Conservation (phyloP, 1,284 basidiomycete genomes). For the Neonothopanus nambi region DNA sequence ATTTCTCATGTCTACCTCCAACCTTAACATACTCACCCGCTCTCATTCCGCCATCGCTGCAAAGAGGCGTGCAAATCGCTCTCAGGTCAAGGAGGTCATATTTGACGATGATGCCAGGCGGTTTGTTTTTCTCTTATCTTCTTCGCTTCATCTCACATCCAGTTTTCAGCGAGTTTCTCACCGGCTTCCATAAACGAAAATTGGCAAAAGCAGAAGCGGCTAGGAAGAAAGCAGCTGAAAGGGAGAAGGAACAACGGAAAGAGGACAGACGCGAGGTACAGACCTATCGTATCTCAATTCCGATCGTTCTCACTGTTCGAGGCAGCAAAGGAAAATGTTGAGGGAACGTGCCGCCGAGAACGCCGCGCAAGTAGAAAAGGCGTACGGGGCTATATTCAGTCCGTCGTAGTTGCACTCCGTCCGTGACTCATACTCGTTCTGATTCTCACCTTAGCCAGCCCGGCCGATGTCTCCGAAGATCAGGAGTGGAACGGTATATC, state of each 20-base stretch:
- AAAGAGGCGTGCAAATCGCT: constrained; percentile 56
- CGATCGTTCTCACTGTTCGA: constrained; percentile 15
- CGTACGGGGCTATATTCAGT: constrained; percentile 52
- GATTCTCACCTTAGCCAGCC: constrained; percentile 14
- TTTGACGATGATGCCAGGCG: constrained; percentile 79
- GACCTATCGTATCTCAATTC: constrained; percentile 16
- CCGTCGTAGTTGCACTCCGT: constrained; percentile 11
- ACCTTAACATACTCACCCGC: constrained; percentile 57
- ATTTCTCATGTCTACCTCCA: constrained; percentile 38
- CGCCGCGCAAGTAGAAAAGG: constrained; percentile 66
- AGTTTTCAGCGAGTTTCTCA: constrained; percentile 70
- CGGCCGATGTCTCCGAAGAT: constrained; percentile 22
- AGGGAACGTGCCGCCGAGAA: constrained; percentile 72
- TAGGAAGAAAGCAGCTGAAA: constrained; percentile 63
- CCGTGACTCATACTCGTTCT: constrained; percentile 6
- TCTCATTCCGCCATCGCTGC: constrained; percentile 60
- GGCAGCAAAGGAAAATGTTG: constrained; percentile 66
- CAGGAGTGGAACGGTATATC: constrained; percentile 46
- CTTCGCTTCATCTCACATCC: constrained; percentile 14
- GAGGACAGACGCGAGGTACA: constrained; percentile 69
- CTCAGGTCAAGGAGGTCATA: constrained; percentile 67
- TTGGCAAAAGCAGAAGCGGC: constrained; percentile 71
- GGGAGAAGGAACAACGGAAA: constrained; percentile 68
- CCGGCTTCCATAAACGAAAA: constrained; percentile 87
- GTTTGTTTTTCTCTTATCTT: constrained; percentile 20